These are phyloP conservation scores for Blumeriella jaapii DNA, from an alignment of 2,329 filamentous ascomycete genomes.

Conservation along the genomic window DNA sequence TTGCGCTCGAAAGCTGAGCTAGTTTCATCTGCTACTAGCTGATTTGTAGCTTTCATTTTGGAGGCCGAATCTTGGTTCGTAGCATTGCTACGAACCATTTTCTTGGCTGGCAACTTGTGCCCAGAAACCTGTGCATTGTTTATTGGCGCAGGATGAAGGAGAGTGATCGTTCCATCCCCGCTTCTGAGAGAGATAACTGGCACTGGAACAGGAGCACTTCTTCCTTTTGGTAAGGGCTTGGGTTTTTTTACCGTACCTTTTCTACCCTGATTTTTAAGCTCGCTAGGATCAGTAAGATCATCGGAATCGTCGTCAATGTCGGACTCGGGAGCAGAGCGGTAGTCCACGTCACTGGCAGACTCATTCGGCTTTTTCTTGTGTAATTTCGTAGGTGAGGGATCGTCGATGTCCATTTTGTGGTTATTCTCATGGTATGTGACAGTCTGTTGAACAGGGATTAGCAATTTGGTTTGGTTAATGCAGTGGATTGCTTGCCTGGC, in stretches of 20 bases:
- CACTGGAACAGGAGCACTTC: too few relatives aligned
- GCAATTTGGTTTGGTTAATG: neutral
- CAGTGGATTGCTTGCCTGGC: constrained; percentile 18
- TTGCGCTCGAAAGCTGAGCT: neutral
- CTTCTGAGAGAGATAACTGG: too few relatives aligned
- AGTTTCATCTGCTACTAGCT: neutral
- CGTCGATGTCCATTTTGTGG: constrained; percentile 10
- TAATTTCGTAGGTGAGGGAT: constrained; percentile 11
- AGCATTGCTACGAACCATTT: constrained; percentile 1
- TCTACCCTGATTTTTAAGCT: constrained; percentile 6
- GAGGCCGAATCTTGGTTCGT: neutral
- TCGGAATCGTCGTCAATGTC: constrained; percentile 22
- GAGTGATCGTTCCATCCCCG: neutral
- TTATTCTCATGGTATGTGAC: constrained; percentile 16
- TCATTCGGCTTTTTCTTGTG: constrained; percentile 8
- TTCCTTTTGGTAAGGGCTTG: neutral
- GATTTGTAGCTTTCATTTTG: neutral
- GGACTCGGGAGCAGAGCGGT: constrained; percentile 23
- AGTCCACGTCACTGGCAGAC: constrained; percentile 24
- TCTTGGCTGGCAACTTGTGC: neutral
- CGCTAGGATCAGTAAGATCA: constrained; percentile 11
- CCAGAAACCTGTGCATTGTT: neutral
- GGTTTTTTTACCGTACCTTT: constrained; percentile 8
- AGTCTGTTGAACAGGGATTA: constrained; percentile 4
- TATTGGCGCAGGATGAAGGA: neutral